Evolutionary conservation across 768 basidiomycete species (phyloP), one percentile per base, ranked within the genome.

Genomic region (Tylopilus cervinicoccineus): DNA sequence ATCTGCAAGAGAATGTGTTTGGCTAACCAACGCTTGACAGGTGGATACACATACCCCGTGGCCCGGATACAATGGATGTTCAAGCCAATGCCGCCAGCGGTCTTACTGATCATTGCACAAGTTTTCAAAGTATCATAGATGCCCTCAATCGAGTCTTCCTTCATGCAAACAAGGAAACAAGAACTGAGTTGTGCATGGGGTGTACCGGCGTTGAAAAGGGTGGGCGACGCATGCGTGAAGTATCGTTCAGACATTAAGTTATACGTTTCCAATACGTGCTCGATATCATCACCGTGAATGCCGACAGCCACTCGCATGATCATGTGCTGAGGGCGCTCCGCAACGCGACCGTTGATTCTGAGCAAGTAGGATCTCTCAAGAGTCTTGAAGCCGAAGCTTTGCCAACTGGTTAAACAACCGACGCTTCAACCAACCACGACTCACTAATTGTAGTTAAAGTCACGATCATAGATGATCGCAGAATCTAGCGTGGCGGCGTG

Each of bases 271-370:
- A 97, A 73, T 39, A 84, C 91, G 28, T 84, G 85, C 19, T 95
- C 91, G 47, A 97, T 79, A 66, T 98, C 88, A 9, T 70, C 63
- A 5, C 93, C 94, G 66, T 98, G 95, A 47, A 99, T 93, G 33
- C 95, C 95, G 38, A 98, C 93, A 38, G 96, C 91, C 48, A 99
- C 96, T 68, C 96, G 93, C 96, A 99, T 98, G 67, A 98, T 86
- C 83, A 98, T 90, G 68, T 98, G 96, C 61, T 98, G 96, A 26
- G 96, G 96, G 31, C 96, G 85, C 68, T 99, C 96, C 34, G 93
- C 94, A 39, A 95, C 91, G 50, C 89, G 88, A 34, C 93, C 92
- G 64, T 95, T 81, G 71, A 98, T 84, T 49, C 93, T 85, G 34
- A 99, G 84, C 6, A 98, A 83, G 69, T 99, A 99, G 2, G 94